These are phyloP conservation scores for Pythium folliculosum DNA, from an alignment of 352 stramenopile genomes.

Conservation along the genomic window DNA sequence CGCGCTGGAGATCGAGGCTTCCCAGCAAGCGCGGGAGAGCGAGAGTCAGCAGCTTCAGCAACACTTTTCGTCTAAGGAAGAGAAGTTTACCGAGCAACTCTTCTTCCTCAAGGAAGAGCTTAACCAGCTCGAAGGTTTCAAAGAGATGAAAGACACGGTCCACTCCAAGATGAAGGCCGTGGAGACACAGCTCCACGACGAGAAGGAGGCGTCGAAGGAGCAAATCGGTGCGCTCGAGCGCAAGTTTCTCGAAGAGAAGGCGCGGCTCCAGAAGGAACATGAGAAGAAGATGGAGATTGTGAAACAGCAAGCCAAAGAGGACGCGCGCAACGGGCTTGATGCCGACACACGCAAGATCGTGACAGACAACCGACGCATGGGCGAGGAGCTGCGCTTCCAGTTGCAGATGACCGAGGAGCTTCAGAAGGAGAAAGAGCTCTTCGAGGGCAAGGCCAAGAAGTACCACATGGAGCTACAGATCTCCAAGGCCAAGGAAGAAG, in stretches of 20 bases:
- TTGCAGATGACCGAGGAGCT: constrained; percentile 90
- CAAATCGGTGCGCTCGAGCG: constrained; percentile 71
- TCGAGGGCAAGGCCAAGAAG: constrained; percentile 60
- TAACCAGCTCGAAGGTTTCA: constrained; percentile 65
- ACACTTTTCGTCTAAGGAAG: constrained; percentile 46
- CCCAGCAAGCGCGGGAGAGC: constrained; percentile 45
- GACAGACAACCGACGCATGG: constrained; percentile 91
- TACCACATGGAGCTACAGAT: constrained; percentile 78
- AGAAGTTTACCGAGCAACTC: constrained; percentile 57
- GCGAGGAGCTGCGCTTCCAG: constrained; percentile 92
- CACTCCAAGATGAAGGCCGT: constrained; percentile 59
- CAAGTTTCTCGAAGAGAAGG: constrained; percentile 90
- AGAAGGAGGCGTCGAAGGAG: constrained; percentile 57
- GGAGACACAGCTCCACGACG: constrained; percentile 57
- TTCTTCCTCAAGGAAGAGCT: constrained; percentile 68
- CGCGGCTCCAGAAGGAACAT: constrained; percentile 78
- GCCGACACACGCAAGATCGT: constrained; percentile 91
- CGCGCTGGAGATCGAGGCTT: constrained; percentile 57
- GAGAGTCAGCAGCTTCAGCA: constrained; percentile 52
- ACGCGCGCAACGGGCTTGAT: constrained; percentile 89
- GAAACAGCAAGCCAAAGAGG: constrained; percentile 85
- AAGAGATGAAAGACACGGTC: constrained; percentile 68
- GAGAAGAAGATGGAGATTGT: constrained; percentile 87
- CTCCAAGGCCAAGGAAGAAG: constrained; percentile 79
- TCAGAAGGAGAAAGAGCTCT: constrained; percentile 73